Percentiles rank a stretch among this genome's conserved stretches.
Evolutionary conservation across 768 basidiomycete genomes (phyloP).

Genomic region (Mycena albidolilacea): DNA sequence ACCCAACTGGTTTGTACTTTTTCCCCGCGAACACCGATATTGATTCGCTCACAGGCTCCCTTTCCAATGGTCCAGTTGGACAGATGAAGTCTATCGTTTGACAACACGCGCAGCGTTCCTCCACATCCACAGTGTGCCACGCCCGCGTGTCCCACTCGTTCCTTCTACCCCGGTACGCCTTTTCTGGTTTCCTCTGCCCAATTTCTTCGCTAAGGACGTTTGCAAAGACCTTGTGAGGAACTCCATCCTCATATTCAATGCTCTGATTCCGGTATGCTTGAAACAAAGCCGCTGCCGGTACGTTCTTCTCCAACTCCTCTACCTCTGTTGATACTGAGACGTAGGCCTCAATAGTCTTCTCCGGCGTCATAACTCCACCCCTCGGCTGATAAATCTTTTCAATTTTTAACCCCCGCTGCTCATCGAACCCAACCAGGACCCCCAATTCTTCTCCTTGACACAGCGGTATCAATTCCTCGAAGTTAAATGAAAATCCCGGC

Average conservation of each 20-base stretch:
- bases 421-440: not conserved
- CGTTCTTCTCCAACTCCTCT: not conserved
- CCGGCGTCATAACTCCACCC: not conserved
- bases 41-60: no score
- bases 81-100: no score
- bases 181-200: not conserved
- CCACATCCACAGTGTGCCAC: no score
- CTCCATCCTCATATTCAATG: slow-evolving; percentile 12
- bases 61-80: no score
- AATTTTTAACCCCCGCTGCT: not conserved
- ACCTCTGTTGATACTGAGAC: not conserved
- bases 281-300: not conserved
- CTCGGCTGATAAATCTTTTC: not conserved
- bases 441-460: slow-evolving; percentile 32
- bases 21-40: no score
- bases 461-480: slow-evolving; percentile 23
- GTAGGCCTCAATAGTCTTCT: not conserved
- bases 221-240: slow-evolving; percentile 19
- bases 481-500: slow-evolving; percentile 20
- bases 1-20: no score
- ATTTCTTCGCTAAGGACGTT: slow-evolving; percentile 13
- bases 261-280: not conserved
- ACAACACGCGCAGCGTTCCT: no score
- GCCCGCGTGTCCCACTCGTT: no score
- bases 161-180: not conserved